Evolutionary conservation across 2,329 filamentous ascomycete species (phyloP), one percentile per base, ranked within the genome.

Genomic region (Pestalotiopsis sp.): DNA sequence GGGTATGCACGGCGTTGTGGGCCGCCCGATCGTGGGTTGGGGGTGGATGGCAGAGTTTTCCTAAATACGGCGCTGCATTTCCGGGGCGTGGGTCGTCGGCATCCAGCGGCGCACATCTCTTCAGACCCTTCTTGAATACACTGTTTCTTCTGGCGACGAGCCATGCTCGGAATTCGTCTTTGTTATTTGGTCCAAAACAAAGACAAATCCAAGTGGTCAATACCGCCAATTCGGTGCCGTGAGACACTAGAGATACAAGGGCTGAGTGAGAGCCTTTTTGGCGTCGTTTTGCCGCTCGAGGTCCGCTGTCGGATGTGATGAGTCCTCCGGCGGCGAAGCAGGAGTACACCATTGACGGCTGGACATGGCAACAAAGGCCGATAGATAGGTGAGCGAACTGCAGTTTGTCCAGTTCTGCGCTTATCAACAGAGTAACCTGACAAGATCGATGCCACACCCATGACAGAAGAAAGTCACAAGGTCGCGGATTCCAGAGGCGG

Each of bases 301-400:
- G 52, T 59, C 65, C 65, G 65, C 39, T 67, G 56, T 67, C 65
- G 65, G 65, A 67, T 41, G 58, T 67, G 52, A 61, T 49, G 41
- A 49, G 17, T 52, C 45, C 45, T 23, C 9, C 31, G 31, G 31
- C 31, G 31, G 31, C 31, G 31, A 36, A 36, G 31, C 31, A 36
- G 31, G 31, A 9, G 31, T 36, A 9, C 31, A 36, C 31, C 31
- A 9, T 36, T 36, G 9, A 2, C 1, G 7, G 31, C 31, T 36
- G 31, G 31, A 36, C 31, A 36, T 36, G 31, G 31, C 31, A 36
- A 36, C 31, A 36, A 7, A 7, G 31, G 31, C 31, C 31, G 31
- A 36, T 36, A 36, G 31, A 36, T 36, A 36, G 31, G 31, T 36
- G 31, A 36, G 6, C 9, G 31, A 7, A 6, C 31, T 36, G 31